Conservation (phyloP, 2,329 filamentous ascomycete species). For the Lasiodiplodia sp. region DNA sequence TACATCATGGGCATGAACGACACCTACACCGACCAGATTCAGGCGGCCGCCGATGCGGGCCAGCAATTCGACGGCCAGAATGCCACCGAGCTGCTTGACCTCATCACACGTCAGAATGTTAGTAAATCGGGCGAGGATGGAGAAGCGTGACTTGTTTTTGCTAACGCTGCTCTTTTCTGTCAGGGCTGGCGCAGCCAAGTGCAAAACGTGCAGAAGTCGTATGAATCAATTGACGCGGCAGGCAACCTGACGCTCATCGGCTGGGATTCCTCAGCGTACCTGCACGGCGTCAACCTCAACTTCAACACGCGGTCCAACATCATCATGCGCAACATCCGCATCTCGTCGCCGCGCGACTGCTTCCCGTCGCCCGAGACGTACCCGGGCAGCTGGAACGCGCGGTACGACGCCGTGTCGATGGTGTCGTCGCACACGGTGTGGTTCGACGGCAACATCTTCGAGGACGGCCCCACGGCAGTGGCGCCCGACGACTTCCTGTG, state of each 20-base stretch:
- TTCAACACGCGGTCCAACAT: slow-evolving; percentile 26
- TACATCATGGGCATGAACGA: slow-evolving; percentile 15
- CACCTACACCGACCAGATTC: background rate
- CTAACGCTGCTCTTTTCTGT: background rate
- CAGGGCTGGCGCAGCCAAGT: slow-evolving; percentile 24
- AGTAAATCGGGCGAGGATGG: background rate
- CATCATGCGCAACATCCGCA: slow-evolving; percentile 26
- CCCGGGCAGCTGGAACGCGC: slow-evolving; percentile 16
- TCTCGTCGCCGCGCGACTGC: slow-evolving; percentile 23
- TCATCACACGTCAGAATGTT: slow-evolving; percentile 12
- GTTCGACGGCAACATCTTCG: slow-evolving; percentile 27
- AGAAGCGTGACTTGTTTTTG: background rate
- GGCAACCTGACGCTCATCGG: slow-evolving; percentile 24
- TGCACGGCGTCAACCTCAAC: slow-evolving; percentile 23
- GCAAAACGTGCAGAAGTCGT: slow-evolving; percentile 19
- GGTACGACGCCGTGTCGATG: slow-evolving; percentile 24
- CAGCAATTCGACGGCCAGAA: slow-evolving; percentile 8
- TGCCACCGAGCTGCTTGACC: slow-evolving; percentile 17
- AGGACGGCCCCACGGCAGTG: slow-evolving; percentile 16
- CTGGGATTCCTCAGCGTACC: slow-evolving; percentile 13
- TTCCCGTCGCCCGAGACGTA: slow-evolving; percentile 22
- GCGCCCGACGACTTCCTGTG: slow-evolving; percentile 15
- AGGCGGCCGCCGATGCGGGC: slow-evolving; percentile 6
- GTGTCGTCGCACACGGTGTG: slow-evolving; percentile 18
- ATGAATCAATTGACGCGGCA: slow-evolving; percentile 17